A percentile compares a stretch with the other conserved stretches of the same genome.
Conservation (phyloP, 2,329 filamentous ascomycete species). For the Penicillium fuscoglaucum region DNA sequence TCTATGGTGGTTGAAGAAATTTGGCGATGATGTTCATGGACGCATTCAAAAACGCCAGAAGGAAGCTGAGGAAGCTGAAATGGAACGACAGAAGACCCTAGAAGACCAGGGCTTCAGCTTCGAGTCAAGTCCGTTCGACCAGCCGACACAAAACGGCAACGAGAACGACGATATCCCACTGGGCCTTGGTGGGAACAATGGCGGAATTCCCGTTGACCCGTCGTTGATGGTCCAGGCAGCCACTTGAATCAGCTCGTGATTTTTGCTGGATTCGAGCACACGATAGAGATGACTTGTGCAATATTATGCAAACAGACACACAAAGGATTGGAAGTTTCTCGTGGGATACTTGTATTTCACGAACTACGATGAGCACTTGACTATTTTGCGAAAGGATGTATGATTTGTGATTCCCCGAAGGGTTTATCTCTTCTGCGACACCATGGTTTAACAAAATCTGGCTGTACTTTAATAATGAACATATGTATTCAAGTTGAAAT, state of each 20-base stretch:
- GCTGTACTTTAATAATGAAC: conserved; percentile 6
- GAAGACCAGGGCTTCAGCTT: conserved; percentile 49
- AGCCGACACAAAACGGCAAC: not conserved
- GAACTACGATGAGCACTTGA: not conserved
- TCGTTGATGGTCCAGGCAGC: conserved; percentile 29
- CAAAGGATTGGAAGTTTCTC: not conserved
- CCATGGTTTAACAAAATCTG: conserved; percentile 6
- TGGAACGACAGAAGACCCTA: conserved; percentile 46
- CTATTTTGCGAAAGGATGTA: not conserved
- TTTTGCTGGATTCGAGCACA: not conserved
- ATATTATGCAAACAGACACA: not conserved
- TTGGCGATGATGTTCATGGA: conserved; percentile 49
- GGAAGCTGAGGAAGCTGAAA: conserved; percentile 49
- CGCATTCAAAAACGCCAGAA: conserved; percentile 51
- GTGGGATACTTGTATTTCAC: not conserved
- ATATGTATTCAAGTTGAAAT: not conserved
- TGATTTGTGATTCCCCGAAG: conserved; percentile 14
- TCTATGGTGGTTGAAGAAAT: conserved; percentile 72
- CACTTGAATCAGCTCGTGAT: not conserved
- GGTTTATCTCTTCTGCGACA: conserved; percentile 5
- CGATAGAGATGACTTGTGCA: not conserved
- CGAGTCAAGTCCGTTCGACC: conserved; percentile 12
- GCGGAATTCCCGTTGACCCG: conserved; percentile 48
- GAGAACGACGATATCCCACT: not conserved
- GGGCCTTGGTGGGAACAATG: conserved; percentile 1